These are phyloP conservation scores for Penicillium sp. DNA, from an alignment of 2,329 filamentous ascomycete species.

Conservation along the genomic window DNA sequence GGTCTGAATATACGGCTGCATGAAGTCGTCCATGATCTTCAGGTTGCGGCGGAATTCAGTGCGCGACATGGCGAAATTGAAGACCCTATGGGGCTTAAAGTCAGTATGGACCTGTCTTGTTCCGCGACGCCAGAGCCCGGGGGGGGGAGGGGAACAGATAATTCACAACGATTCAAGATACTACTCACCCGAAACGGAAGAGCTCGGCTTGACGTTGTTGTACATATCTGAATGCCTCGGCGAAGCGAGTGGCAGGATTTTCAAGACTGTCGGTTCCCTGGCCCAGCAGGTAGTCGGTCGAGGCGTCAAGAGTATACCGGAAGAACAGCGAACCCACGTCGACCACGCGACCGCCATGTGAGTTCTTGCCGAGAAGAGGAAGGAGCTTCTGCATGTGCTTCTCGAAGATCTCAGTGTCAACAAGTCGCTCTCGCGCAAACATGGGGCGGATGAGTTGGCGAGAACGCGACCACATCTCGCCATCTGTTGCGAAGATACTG, in stretches of 20 bases:
- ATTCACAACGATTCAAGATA: too few species aligned
- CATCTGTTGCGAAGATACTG: slow-evolving; percentile 77
- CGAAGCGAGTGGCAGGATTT: slow-evolving; percentile 64
- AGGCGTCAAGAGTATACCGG: slow-evolving; percentile 73
- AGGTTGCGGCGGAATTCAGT: slow-evolving; percentile 59
- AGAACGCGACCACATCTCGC: slow-evolving; percentile 69
- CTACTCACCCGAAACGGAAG: slow-evolving; percentile 53
- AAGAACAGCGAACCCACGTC: slow-evolving; percentile 75
- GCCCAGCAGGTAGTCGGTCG: slow-evolving; percentile 81
- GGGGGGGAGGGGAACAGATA: too few species aligned
- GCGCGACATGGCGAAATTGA: slow-evolving; percentile 59
- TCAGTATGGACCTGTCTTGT: slow-evolving; percentile 5
- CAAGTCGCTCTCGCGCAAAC: slow-evolving; percentile 78
- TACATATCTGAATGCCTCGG: slow-evolving; percentile 73
- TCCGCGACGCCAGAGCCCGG: slow-evolving; percentile 1
- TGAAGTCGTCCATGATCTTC: slow-evolving; percentile 66
- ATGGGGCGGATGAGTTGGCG: slow-evolving; percentile 82
- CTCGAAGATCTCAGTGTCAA: slow-evolving; percentile 78
- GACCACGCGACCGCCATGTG: slow-evolving; percentile 43
- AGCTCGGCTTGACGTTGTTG: slow-evolving; percentile 67
- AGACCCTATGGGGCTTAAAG: slow-evolving; percentile 42
- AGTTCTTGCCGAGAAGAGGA: slow-evolving; percentile 54
- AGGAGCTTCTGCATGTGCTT: slow-evolving; percentile 69
- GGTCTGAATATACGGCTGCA: slow-evolving; percentile 70
- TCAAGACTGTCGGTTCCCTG: slow-evolving; percentile 58